Conservation (phyloP, 2,329 filamentous ascomycete species). For the Paecilomyces sp. region DNA sequence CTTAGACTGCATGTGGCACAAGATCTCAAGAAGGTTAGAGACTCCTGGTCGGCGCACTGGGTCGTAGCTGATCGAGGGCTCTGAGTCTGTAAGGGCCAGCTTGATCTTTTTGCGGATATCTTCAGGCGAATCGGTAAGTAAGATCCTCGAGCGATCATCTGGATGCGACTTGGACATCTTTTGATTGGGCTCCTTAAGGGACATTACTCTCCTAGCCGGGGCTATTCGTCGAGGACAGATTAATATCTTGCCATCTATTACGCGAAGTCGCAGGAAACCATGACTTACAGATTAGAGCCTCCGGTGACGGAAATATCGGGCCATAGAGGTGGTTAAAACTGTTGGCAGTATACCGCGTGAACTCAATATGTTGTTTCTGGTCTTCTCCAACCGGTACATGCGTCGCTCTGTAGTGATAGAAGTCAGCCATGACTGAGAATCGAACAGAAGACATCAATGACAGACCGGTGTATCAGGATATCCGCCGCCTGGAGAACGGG, state of each 20-base stretch:
- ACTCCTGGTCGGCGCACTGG: constrained; percentile 66
- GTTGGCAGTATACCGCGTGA: constrained; percentile 75
- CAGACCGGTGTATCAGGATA: constrained; percentile 72
- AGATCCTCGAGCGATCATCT: constrained; percentile 66
- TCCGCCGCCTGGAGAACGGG: constrained; percentile 94
- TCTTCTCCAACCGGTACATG: constrained; percentile 97
- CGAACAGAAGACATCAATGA: not conserved
- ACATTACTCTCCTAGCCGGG: constrained; percentile 84
- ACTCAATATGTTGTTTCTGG: constrained; percentile 89
- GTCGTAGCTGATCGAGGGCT: constrained; percentile 64
- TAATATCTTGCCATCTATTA: constrained; percentile 1
- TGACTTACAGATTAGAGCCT: constrained; percentile 62
- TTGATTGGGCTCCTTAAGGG: constrained; percentile 63
- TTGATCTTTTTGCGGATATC: constrained; percentile 64
- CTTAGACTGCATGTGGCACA: constrained; percentile 67
- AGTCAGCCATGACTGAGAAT: constrained; percentile 9
- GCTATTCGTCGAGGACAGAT: constrained; percentile 37
- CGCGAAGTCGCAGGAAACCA: not conserved
- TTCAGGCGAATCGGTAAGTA: constrained; percentile 64
- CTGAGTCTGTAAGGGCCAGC: constrained; percentile 68
- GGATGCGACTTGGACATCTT: constrained; percentile 95
- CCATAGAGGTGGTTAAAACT: constrained; percentile 77
- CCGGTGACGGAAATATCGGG: constrained; percentile 56
- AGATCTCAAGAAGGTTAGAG: constrained; percentile 75
- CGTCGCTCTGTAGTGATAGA: constrained; percentile 55